phyloP scores from a whole-genome alignment of 2,329 filamentous ascomycete species.

The Diaporthe citri region DNA sequence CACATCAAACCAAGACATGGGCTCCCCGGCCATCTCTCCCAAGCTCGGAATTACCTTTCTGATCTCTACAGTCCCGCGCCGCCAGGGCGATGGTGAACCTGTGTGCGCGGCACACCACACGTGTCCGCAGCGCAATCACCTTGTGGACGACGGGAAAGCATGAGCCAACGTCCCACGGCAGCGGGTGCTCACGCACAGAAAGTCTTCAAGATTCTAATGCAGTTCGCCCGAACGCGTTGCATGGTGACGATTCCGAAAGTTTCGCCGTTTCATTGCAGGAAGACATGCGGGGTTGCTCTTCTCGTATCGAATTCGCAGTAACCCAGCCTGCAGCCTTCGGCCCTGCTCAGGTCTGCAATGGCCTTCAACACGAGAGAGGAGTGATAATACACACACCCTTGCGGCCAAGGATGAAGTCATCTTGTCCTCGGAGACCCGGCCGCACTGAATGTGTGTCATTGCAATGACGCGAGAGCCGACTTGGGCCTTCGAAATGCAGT shows the following conservation, averaged over 20 bases:
- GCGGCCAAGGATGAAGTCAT: slow-evolving; percentile 16
- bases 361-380: slow-evolving; percentile 3
- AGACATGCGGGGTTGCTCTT: slow-evolving; percentile 4
- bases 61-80: background rate
- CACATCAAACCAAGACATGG: slow-evolving; percentile 29
- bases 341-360: background rate
- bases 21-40: background rate
- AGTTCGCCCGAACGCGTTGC: slow-evolving; percentile 26
- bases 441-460: background rate
- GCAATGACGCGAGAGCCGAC: background rate
- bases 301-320: slow-evolving; percentile 9
- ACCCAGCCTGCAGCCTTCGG: background rate
- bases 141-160: background rate
- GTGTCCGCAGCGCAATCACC: slow-evolving; percentile 9
- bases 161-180: slow-evolving; percentile 13
- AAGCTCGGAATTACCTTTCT: background rate
- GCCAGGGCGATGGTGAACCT: background rate
- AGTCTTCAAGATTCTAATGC: slow-evolving; percentile 2
- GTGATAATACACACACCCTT: background rate
- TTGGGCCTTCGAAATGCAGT: background rate
- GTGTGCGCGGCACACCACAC: background rate
- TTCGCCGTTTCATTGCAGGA: slow-evolving; percentile 29
- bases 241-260: slow-evolving; percentile 28
- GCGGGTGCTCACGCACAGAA: slow-evolving; percentile 6
- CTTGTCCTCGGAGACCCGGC: background rate